Conservation (phyloP, 2,329 filamentous ascomycete species). For the Dendryphion nanum region DNA sequence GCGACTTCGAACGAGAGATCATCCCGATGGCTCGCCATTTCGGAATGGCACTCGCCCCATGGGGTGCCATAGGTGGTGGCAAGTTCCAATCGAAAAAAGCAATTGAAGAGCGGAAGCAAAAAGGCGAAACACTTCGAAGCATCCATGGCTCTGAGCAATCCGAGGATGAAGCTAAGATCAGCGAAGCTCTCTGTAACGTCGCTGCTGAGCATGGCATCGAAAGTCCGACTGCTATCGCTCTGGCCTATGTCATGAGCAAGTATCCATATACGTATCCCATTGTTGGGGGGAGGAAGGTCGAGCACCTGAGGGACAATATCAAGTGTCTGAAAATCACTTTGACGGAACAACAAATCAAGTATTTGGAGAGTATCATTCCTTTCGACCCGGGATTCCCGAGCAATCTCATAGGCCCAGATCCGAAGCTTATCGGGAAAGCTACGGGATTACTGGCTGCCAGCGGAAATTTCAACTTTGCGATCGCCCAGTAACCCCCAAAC, state of each 20-base stretch:
- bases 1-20: constrained; percentile 66
- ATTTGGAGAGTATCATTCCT: constrained; percentile 58
- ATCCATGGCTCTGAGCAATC: constrained; percentile 33
- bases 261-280: constrained; percentile 69
- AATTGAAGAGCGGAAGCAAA: constrained; percentile 44
- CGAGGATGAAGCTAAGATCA: constrained; percentile 51
- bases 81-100: constrained; percentile 36
- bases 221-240: constrained; percentile 57
- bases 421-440: neutral
- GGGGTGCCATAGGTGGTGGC: constrained; percentile 49
- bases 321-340: constrained; percentile 62
- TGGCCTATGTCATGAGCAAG: constrained; percentile 72
- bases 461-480: neutral
- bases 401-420: constrained; percentile 2
- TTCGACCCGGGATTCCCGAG: constrained; percentile 67
- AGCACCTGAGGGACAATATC: constrained; percentile 68
- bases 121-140: constrained; percentile 24
- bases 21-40: constrained; percentile 60
- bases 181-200: constrained; percentile 58
- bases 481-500: no score
- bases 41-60: constrained; percentile 57
- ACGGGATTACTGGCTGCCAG: neutral
- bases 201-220: constrained; percentile 52
- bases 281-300: constrained; percentile 65
- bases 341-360: constrained; percentile 59